Evolutionary conservation across 108 stramenopile genomes (phyloP).

Genomic region (Chaetoceros muelleri): DNA sequence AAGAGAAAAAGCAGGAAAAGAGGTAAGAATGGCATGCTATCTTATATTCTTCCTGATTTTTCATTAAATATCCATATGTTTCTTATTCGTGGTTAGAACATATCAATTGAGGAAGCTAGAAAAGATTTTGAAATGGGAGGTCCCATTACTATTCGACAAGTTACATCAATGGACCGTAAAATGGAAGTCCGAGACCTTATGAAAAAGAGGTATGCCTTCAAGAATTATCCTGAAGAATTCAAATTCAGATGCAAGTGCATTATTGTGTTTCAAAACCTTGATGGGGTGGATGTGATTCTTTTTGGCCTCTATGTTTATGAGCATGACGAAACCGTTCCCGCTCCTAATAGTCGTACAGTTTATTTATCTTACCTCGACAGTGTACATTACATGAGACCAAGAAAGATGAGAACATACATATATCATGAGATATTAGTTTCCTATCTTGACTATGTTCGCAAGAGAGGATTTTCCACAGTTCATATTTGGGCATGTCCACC

Average conservation of each 20-base stretch:
- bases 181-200: constrained; percentile 80
- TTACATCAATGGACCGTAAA: constrained; percentile 82
- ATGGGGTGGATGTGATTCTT: constrained; percentile 91
- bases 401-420: constrained; percentile 83
- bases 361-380: constrained; percentile 91
- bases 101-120: constrained; percentile 61
- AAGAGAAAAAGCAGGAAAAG: constrained; percentile 45
- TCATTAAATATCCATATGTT: neutral
- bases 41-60: constrained; percentile 10
- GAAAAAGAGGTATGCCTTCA: constrained; percentile 82
- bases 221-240: constrained; percentile 85
- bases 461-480: constrained; percentile 80
- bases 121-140: constrained; percentile 60
- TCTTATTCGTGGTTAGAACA: constrained; percentile 19
- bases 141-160: constrained; percentile 77
- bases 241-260: constrained; percentile 86
- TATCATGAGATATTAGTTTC: constrained; percentile 92
- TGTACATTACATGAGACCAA: constrained; percentile 88
- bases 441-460: constrained; percentile 88
- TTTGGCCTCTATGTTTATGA: constrained; percentile 91
- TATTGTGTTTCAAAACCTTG: constrained; percentile 87
- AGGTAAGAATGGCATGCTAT: constrained; percentile 22
- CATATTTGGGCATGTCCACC: constrained; percentile 99
- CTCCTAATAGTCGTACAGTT: constrained; percentile 76
- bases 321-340: constrained; percentile 78